phyloP scores from a whole-genome alignment of 352 stramenopile genomes.

The Blastocystis sp. region DNA sequence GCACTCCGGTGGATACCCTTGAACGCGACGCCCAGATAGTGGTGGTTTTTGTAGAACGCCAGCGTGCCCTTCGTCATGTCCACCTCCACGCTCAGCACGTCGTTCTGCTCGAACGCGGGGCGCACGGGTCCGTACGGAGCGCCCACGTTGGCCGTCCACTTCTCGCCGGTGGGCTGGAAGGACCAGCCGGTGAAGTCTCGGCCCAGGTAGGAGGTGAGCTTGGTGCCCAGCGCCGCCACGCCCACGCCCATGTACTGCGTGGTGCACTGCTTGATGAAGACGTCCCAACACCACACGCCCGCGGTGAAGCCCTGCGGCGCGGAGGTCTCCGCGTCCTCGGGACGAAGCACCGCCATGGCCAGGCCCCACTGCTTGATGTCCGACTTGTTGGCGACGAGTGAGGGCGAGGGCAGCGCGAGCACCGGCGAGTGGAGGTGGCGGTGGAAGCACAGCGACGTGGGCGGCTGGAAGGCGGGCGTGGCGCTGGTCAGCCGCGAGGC shows the following conservation, averaged over 20 bases:
- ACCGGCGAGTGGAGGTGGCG: constrained; percentile 18
- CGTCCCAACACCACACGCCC: constrained; percentile 34
- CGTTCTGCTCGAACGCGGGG: constrained; percentile 30
- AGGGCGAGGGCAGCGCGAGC: neutral
- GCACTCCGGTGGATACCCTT: neutral
- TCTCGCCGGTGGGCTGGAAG: constrained; percentile 66
- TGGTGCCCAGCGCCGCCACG: constrained; percentile 40
- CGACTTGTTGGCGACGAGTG: constrained; percentile 1
- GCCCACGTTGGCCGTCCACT: constrained; percentile 65
- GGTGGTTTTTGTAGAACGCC: constrained; percentile 63
- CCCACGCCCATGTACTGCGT: constrained; percentile 68
- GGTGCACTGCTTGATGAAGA: constrained; percentile 50
- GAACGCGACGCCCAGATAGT: constrained; percentile 61
- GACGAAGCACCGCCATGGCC: constrained; percentile 18
- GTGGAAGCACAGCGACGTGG: constrained; percentile 28
- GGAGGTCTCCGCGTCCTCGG: neutral
- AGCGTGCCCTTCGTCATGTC: constrained; percentile 34
- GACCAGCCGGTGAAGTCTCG: constrained; percentile 64
- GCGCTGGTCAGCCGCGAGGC: neutral
- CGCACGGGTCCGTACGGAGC: constrained; percentile 48
- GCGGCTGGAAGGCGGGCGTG: neutral
- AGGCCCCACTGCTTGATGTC: constrained; percentile 68
- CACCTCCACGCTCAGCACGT: constrained; percentile 52
- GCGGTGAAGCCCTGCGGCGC: constrained; percentile 24
- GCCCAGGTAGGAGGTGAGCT: constrained; percentile 58